Percentiles rank a stretch among this genome's conserved stretches.
Evolutionary conservation across 176 grass and related monocot genomes (phyloP).

Genomic region (Cenchrus fungigraminus): DNA sequence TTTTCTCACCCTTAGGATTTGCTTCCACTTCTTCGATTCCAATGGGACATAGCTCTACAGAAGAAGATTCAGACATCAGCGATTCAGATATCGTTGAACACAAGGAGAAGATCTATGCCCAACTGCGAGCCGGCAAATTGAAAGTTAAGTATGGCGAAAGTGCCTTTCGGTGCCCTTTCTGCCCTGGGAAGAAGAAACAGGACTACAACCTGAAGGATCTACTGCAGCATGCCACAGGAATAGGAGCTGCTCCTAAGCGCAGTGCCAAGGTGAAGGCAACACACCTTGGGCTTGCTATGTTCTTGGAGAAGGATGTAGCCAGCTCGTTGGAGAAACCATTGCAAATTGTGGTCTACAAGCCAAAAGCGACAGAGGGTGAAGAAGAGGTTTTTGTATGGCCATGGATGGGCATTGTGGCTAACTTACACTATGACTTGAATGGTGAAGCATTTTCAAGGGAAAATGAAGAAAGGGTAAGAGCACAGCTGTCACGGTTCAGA

Average conservation of each 20-base stretch:
- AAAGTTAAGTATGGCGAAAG: conserved; percentile 55
- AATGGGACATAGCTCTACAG: conserved; percentile 59
- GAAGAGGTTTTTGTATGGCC: conserved; percentile 64
- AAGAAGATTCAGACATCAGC: conserved; percentile 65
- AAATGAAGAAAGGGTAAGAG: conserved; percentile 53
- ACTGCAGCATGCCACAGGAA: conserved; percentile 74
- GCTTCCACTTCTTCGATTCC: not conserved
- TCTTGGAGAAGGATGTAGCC: conserved; percentile 55
- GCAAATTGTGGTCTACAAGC: conserved; percentile 29
- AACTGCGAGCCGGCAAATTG: conserved; percentile 35
- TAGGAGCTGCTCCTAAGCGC: conserved; percentile 62
- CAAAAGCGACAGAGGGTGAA: conserved; percentile 27
- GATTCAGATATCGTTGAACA: conserved; percentile 70
- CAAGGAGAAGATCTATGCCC: conserved; percentile 42
- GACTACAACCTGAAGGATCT: conserved; percentile 66
- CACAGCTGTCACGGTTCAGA: conserved; percentile 58
- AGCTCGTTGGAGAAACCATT: conserved; percentile 21
- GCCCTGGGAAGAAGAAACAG: conserved; percentile 72
- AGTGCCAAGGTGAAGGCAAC: conserved; percentile 63
- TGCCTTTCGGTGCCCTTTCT: conserved; percentile 71
- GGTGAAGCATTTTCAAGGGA: conserved; percentile 13
- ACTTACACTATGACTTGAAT: conserved; percentile 44
- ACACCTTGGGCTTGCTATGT: conserved; percentile 72
- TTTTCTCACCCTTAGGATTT: conserved; percentile 9
- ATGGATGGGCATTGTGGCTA: conserved; percentile 69